A percentile compares a stretch with the other conserved stretches of the same genome.
These are phyloP conservation scores for Periconia sp. DNA, from an alignment of 2,329 filamentous ascomycete species.

Conservation along the genomic window DNA sequence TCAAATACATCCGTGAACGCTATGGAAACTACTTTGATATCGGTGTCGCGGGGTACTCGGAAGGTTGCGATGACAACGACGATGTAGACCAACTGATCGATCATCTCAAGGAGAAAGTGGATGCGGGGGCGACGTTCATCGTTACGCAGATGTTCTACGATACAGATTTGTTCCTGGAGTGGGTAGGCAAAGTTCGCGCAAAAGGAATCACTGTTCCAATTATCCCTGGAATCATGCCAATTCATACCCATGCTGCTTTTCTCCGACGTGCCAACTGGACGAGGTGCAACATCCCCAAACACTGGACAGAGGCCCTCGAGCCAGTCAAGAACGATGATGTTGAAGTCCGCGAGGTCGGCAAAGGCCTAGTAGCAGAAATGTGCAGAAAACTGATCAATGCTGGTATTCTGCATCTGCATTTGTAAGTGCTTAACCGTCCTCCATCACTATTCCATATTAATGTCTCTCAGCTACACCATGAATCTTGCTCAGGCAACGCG, in stretches of 20 bases:
- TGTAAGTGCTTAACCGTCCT: slow-evolving; percentile 51
- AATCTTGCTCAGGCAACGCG: slow-evolving; percentile 92
- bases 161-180: slow-evolving; percentile 88
- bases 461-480: slow-evolving; percentile 77
- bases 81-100: slow-evolving; percentile 83
- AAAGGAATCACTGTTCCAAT: slow-evolving; percentile 83
- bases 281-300: slow-evolving; percentile 76
- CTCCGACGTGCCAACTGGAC: slow-evolving; percentile 88
- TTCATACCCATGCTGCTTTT: slow-evolving; percentile 93
- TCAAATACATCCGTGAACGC: slow-evolving; percentile 75
- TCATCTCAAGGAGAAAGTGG: slow-evolving; percentile 95
- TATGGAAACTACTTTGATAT: slow-evolving; percentile 95
- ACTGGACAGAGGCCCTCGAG: slow-evolving; percentile 81
- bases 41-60: slow-evolving; percentile 93
- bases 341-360: slow-evolving; percentile 86
- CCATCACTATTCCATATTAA: slow-evolving; percentile 7
- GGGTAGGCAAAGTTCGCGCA: slow-evolving; percentile 83
- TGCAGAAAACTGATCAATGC: slow-evolving; percentile 81
- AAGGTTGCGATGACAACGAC: slow-evolving; percentile 91
- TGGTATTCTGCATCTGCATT: slow-evolving; percentile 88
- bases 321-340: slow-evolving; percentile 96
- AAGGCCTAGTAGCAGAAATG: slow-evolving; percentile 83
- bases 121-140: slow-evolving; percentile 89
- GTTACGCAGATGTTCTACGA: slow-evolving; percentile 99
- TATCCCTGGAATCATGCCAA: slow-evolving; percentile 87